Conservation (phyloP, 2,329 filamentous ascomycete genomes). For the Hypoxylon sp. region DNA sequence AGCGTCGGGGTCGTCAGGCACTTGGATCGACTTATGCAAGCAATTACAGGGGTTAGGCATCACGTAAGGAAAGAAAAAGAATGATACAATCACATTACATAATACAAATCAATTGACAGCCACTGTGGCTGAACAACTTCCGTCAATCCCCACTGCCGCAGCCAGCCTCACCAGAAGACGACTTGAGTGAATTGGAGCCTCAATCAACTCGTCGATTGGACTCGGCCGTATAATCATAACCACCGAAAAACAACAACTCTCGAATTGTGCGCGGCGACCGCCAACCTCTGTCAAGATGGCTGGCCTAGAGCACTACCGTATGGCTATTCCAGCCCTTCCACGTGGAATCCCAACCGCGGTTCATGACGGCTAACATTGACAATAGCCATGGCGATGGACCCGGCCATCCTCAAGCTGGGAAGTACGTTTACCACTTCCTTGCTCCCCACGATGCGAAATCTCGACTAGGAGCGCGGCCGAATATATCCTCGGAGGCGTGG, state of each 20-base stretch:
- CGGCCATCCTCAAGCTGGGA: constrained; percentile 55
- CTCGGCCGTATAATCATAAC: constrained; percentile 16
- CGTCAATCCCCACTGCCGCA: constrained; percentile 5
- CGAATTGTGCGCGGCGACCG: constrained; percentile 33
- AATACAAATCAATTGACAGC: constrained; percentile 21
- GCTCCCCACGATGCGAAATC: neutral
- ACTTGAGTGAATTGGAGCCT: constrained; percentile 27
- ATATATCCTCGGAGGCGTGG: neutral
- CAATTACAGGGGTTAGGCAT: neutral
- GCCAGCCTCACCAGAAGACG: constrained; percentile 15
- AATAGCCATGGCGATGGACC: constrained; percentile 56
- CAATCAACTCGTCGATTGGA: constrained; percentile 24
- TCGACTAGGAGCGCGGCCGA: neutral
- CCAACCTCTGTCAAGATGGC: constrained; percentile 50
- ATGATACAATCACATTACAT: neutral
- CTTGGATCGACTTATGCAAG: too few relatives aligned
- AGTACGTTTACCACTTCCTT: constrained; percentile 48
- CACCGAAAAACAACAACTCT: constrained; percentile 17
- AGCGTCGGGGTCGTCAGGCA: neutral
- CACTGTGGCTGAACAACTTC: constrained; percentile 14
- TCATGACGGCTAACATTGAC: constrained; percentile 42
- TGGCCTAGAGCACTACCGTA: constrained; percentile 55
- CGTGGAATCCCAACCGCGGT: constrained; percentile 13
- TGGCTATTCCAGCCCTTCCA: constrained; percentile 22
- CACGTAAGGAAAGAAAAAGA: neutral